Evolutionary conservation across 352 stramenopile genomes (phyloP).

Genomic region (Phytophthora vignae): DNA sequence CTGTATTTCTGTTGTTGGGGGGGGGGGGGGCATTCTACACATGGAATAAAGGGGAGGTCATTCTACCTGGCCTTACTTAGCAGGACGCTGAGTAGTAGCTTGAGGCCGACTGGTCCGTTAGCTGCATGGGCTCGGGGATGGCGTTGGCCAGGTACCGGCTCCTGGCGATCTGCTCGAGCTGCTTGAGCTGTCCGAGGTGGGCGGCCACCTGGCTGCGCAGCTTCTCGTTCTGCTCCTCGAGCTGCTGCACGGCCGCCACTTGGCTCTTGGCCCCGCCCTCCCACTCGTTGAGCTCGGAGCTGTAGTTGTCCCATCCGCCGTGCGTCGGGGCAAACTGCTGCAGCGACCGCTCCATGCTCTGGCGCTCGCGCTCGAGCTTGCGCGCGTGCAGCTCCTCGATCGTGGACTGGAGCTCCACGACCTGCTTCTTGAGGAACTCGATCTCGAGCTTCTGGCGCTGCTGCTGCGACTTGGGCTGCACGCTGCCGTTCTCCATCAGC

Average conservation of each 20-base stretch:
- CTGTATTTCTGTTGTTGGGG: background rate
- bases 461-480: slow-evolving; percentile 39
- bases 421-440: slow-evolving; percentile 32
- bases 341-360: background rate
- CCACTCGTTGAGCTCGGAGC: slow-evolving; percentile 11
- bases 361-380: slow-evolving; percentile 32
- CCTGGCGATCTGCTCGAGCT: slow-evolving; percentile 31
- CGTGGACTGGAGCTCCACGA: slow-evolving; percentile 37
- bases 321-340: background rate
- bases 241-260: slow-evolving; percentile 26
- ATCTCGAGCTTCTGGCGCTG: slow-evolving; percentile 50
- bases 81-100: slow-evolving; percentile 26
- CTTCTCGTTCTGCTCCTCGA: slow-evolving; percentile 50
- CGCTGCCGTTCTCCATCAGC: background rate
- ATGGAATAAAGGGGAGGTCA: background rate
- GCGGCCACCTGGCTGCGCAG: slow-evolving; percentile 40
- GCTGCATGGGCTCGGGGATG: slow-evolving; percentile 15
- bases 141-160: slow-evolving; percentile 16
- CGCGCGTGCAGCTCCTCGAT: slow-evolving; percentile 30
- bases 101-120: background rate
- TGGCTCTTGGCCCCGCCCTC: slow-evolving; percentile 23
- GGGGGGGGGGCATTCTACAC: background rate
- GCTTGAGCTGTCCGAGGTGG: slow-evolving; percentile 34
- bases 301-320: background rate
- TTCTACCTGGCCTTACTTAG: slow-evolving; percentile 10